Conservation (phyloP, 208 protist species). For the Trypanosoma congolense region DNA sequence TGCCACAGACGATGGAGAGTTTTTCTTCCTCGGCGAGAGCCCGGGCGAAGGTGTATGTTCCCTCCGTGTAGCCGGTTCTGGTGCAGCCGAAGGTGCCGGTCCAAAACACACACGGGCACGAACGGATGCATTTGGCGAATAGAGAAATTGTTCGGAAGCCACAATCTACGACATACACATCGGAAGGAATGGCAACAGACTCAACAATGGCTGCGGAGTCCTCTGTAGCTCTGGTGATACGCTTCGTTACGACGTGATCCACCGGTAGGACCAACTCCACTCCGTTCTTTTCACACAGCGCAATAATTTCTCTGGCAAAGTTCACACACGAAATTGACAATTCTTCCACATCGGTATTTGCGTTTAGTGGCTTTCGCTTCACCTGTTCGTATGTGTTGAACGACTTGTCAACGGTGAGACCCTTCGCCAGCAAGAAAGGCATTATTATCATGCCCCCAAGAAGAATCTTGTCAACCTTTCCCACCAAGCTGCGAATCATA, state of each 20-base stretch:
- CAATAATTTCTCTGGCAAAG: constrained; percentile 84
- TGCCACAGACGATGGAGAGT: constrained; percentile 58
- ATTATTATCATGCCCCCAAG: constrained; percentile 52
- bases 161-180: constrained; percentile 89
- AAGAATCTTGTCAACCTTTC: constrained; percentile 70
- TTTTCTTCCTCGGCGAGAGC: constrained; percentile 39
- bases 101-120: constrained; percentile 92
- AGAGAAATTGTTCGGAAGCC: constrained; percentile 75
- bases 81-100: constrained; percentile 91
- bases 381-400: constrained; percentile 16
- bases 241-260: constrained; percentile 92
- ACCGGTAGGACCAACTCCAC: constrained; percentile 96
- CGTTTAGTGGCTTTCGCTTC: constrained; percentile 9
- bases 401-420: constrained; percentile 24
- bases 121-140: constrained; percentile 72
- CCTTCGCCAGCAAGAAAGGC: constrained; percentile 63
- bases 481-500: constrained; percentile 57
- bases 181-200: constrained; percentile 43
- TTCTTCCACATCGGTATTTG: constrained; percentile 6
- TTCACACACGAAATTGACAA: constrained; percentile 41
- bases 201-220: constrained; percentile 30
- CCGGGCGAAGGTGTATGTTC: constrained; percentile 57
- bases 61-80: constrained; percentile 89
- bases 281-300: constrained; percentile 83
- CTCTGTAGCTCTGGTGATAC: constrained; percentile 17